phyloP scores from a whole-genome alignment of 1,284 basidiomycete species.

The Leccinum angustisporum region DNA sequence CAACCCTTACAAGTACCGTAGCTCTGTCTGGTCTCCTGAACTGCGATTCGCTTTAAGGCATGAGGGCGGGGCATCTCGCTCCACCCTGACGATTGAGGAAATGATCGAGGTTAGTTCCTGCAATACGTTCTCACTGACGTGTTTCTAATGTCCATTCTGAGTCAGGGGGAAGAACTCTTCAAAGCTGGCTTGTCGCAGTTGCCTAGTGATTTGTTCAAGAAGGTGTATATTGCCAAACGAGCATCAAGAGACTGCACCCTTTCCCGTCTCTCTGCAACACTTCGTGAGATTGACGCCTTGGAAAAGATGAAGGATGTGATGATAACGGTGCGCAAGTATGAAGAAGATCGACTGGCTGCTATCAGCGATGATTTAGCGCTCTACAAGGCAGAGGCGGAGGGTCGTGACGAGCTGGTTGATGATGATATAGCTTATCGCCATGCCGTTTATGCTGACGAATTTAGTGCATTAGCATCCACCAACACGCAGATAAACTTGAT shows the following conservation, averaged over 20 bases:
- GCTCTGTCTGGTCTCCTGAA: too few relatives aligned
- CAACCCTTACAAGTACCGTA: too few relatives aligned
- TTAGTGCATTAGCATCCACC: neutral
- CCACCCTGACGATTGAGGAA: neutral
- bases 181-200: neutral
- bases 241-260: neutral
- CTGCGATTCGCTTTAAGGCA: neutral
- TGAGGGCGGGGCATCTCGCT: neutral
- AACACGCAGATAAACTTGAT: conserved; percentile 1
- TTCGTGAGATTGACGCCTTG: neutral
- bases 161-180: conserved; percentile 2
- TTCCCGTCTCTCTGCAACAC: neutral
- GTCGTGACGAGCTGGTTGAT: neutral
- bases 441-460: conserved; percentile 2
- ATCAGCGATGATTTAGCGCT: neutral
- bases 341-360: neutral
- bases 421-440: conserved; percentile 5
- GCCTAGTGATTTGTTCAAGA: neutral
- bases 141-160: neutral
- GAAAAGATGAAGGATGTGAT: conserved; percentile 1
- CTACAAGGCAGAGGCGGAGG: neutral
- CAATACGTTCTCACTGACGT: neutral
- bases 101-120: neutral
- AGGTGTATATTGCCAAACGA: neutral
- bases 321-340: neutral